Evolutionary conservation across 768 basidiomycete genomes (phyloP).

Genomic region (Russula compacta): DNA sequence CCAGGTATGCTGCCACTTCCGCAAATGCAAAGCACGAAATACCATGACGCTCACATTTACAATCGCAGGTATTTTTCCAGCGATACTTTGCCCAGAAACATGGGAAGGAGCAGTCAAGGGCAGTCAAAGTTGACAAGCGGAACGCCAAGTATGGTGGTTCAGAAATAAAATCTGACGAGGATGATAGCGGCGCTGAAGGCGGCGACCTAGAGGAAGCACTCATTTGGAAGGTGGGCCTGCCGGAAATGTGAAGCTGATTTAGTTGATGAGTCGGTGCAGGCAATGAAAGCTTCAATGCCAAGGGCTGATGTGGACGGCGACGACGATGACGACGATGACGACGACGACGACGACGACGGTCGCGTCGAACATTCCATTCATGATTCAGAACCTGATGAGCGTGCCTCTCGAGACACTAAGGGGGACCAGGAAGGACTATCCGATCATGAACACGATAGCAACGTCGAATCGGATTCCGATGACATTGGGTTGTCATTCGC

Average conservation of each 20-base stretch:
- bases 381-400: constrained; percentile 28
- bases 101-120: constrained; percentile 41
- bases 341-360: background rate
- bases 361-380: constrained; percentile 20
- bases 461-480: constrained; percentile 10
- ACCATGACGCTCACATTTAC: background rate
- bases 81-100: constrained; percentile 75
- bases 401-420: constrained; percentile 25
- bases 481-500: constrained; percentile 42
- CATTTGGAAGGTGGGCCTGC: constrained; percentile 72
- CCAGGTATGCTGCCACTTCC: constrained; percentile 44
- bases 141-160: constrained; percentile 33
- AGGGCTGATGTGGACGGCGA: constrained; percentile 30
- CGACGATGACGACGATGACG: constrained; percentile 24
- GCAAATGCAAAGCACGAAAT: background rate
- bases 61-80: constrained; percentile 74
- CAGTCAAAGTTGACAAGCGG: constrained; percentile 38
- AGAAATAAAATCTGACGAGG: constrained; percentile 29
- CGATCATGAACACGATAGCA: constrained; percentile 22
- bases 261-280: constrained; percentile 37
- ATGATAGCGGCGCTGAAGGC: constrained; percentile 31
- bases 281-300: constrained; percentile 84
- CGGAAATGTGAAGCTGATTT: background rate
- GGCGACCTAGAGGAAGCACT: constrained; percentile 56
- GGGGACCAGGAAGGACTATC: constrained; percentile 23